These are phyloP conservation scores for Peronospora farinosa DNA, from an alignment of 352 stramenopile species.

Conservation along the genomic window DNA sequence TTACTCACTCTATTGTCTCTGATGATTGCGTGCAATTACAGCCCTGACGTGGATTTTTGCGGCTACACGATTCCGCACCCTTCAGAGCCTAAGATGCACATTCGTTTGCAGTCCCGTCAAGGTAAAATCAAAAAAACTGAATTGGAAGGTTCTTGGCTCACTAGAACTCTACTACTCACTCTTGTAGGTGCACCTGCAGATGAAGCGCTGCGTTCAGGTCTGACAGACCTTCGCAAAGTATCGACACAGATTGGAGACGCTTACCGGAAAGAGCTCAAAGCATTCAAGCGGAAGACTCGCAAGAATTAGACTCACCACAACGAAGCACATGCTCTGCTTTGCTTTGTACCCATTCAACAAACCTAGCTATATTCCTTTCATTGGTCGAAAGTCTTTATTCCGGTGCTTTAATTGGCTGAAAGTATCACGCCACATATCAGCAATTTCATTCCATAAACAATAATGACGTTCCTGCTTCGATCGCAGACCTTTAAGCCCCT, in stretches of 20 bases:
- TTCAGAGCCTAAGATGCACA: slow-evolving; percentile 91
- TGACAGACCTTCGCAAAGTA: slow-evolving; percentile 71
- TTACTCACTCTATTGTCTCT: neutral
- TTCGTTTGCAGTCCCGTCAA: slow-evolving; percentile 86
- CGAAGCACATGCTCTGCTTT: too few relatives aligned
- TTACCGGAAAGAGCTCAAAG: slow-evolving; percentile 79
- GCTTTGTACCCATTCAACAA: too few relatives aligned
- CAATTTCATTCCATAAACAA: neutral
- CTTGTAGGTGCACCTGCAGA: slow-evolving; percentile 47
- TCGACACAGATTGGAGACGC: slow-evolving; percentile 63
- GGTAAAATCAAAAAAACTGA: slow-evolving; percentile 24
- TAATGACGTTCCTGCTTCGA: slow-evolving; percentile 1
- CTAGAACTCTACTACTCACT: neutral
- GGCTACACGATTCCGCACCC: slow-evolving; percentile 95
- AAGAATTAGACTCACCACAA: slow-evolving; percentile 43
- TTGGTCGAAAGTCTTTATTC: slow-evolving; percentile 12
- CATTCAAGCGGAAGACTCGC: slow-evolving; percentile 69
- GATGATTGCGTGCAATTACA: slow-evolving; percentile 24
- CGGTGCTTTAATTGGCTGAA: slow-evolving; percentile 3
- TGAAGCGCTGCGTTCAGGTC: slow-evolving; percentile 50
- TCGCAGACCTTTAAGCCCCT: slow-evolving; percentile 6
- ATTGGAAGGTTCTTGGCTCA: neutral
- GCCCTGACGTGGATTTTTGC: slow-evolving; percentile 89
- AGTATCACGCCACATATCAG: neutral
- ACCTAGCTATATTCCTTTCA: slow-evolving; percentile 4